These are phyloP conservation scores for Pistacia vera DNA, from an alignment of 345 rosid genomes.

Conservation along the genomic window DNA sequence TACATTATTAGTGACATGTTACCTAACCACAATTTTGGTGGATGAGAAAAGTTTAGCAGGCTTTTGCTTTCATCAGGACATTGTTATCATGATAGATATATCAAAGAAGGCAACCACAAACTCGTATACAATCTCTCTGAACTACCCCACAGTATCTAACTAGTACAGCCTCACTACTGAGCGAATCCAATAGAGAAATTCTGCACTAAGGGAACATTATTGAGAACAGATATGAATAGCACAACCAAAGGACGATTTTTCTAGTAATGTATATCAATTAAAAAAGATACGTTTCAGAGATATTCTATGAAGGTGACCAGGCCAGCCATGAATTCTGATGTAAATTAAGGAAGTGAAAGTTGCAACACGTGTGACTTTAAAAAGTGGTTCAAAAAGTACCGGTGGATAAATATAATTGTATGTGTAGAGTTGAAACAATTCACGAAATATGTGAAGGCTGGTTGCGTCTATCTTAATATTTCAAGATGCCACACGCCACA, in stretches of 20 bases:
- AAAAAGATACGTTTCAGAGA: conserved; percentile 12
- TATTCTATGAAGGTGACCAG: conserved; percentile 15
- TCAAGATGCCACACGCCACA: too few relatives aligned
- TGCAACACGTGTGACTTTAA: conserved; percentile 14
- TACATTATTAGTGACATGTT: neutral
- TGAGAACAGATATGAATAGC: conserved; percentile 22
- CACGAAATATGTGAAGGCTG: too few relatives aligned
- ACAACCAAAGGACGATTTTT: neutral
- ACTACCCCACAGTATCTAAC: conserved; percentile 12
- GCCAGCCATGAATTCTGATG: neutral
- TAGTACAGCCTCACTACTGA: neutral
- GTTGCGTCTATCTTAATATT: too few relatives aligned
- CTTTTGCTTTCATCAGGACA: neutral
- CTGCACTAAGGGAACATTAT: neutral
- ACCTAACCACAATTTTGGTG: neutral
- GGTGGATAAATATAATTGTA: too few relatives aligned
- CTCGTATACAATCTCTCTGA: conserved; percentile 11
- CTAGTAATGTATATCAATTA: neutral
- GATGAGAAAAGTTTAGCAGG: neutral
- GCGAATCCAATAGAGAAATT: conserved; percentile 5
- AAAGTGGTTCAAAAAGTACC: neutral
- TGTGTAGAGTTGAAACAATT: too few relatives aligned
- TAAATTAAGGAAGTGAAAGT: neutral
- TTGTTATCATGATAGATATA: neutral
- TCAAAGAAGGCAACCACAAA: conserved; percentile 12